Base-by-base conservation (phyloP, 495 filamentous ascomycete genomes). In the Penicillium robsamsonii region DNA sequence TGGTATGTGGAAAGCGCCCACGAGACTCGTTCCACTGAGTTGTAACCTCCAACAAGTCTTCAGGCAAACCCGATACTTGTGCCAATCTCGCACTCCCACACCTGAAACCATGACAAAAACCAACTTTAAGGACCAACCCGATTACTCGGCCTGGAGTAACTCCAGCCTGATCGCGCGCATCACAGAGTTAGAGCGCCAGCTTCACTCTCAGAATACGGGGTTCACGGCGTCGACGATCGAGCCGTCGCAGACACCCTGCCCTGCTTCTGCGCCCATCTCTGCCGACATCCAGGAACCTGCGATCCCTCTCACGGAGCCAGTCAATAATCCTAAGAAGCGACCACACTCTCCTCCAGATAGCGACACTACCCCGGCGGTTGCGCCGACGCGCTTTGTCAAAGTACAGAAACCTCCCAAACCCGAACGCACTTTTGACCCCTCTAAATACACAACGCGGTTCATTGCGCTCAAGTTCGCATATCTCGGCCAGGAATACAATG, bases 391-490 rank as follows among this genome's bases (percentile, higher is more conserved):
- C 0, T 65, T 70, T 12, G 70, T 75, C 31, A 77, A 75, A 50
- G 65, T 70, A 15, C 11, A n/a, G 4, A 27, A 29, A 18, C 35
- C 37, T 18, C 13, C 50, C 1, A 52, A 31, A 22, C 15, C 15
- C 12, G 42, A 63, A 8, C 76, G 81, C 52, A 71, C 76, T 55
- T 84, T 96, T 61, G 89, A 97, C 66, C 83, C 88, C 6, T 83
- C 85, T 1, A 89, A 86, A 64, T 95, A 97, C 74, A 77, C 79
- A 31, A 96, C 90, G 20, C 83, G 95, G 20, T 80, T 85, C 50
- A 87, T 98, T 41, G 94, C 95, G 18, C 78, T 98, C 25, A 97
- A 97, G 66, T 84, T 97, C 40, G 91, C 94, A 43, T 98, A 98
- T 74, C 77, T 97, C 17, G 94, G 94, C 33, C 88, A 89, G 61